Conservation (phyloP, 2,329 filamentous ascomycete genomes). For the Fusarium circinatum region DNA sequence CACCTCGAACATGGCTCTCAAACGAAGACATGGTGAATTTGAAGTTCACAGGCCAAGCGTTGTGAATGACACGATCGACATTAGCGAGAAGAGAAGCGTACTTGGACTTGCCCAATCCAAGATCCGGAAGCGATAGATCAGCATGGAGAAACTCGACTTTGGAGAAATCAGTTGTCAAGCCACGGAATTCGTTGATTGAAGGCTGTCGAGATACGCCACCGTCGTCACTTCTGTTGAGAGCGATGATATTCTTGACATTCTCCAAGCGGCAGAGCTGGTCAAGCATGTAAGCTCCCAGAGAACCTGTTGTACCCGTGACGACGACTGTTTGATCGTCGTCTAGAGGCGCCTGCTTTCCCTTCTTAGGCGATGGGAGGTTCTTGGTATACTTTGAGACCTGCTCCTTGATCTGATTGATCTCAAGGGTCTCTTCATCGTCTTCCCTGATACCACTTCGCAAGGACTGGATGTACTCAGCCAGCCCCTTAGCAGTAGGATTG, state of each 20-base stretch:
- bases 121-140: background rate
- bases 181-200: background rate
- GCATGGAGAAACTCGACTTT: background rate
- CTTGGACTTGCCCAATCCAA: background rate
- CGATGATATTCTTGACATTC: background rate
- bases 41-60: slow-evolving; percentile 19
- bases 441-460: background rate
- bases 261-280: background rate
- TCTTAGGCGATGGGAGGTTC: rapidly evolving
- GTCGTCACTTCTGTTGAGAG: background rate
- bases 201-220: background rate
- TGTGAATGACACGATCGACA: slow-evolving; percentile 1
- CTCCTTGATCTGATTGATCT: background rate
- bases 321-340: background rate
- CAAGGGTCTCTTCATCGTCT: background rate
- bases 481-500: background rate
- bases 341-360: rapidly evolving
- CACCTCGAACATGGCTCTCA: background rate
- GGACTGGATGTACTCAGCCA: background rate
- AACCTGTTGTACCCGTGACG: background rate
- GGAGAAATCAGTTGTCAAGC: background rate
- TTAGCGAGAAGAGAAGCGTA: background rate
- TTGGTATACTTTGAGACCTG: background rate
- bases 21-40: slow-evolving; percentile 9
- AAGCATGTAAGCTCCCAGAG: slow-evolving; percentile 7